Evolutionary conservation across 1,284 basidiomycete genomes (phyloP).

Genomic region (Wallemia mellicola): DNA sequence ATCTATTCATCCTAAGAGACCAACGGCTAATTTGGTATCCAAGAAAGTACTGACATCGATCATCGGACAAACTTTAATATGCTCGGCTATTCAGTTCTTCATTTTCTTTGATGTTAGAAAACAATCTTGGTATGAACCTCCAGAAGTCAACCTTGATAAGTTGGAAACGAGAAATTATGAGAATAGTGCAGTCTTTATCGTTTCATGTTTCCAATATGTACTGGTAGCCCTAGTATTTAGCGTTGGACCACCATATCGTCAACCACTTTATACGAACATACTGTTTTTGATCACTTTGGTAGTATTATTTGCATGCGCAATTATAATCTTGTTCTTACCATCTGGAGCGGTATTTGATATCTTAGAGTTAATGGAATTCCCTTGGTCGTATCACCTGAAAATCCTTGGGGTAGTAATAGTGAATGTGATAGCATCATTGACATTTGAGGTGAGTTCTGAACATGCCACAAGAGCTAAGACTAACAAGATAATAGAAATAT

Average conservation of each 20-base stretch:
- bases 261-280: conserved; percentile 69
- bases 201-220: conserved; percentile 96
- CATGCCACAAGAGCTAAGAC: neutral
- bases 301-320: conserved; percentile 8
- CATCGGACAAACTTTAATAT: conserved; percentile 71
- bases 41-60: conserved; percentile 85
- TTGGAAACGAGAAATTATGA: conserved; percentile 76
- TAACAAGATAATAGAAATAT: neutral
- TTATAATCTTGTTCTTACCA: conserved; percentile 11
- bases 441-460: conserved; percentile 27
- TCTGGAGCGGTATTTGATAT: conserved; percentile 11
- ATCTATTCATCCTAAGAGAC: conserved; percentile 58
- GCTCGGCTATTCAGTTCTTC: conserved; percentile 52
- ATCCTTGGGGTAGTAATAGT: conserved; percentile 36
- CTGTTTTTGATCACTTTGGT: conserved; percentile 11
- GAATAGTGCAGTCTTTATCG: conserved; percentile 69
- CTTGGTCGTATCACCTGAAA: conserved; percentile 33
- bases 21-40: conserved; percentile 84
- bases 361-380: conserved; percentile 49
- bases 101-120: conserved; percentile 61
- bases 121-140: conserved; percentile 50
- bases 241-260: conserved; percentile 85
- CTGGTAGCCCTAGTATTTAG: conserved; percentile 87
- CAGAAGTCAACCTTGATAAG: conserved; percentile 33
- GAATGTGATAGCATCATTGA: conserved; percentile 43